Base-by-base conservation (phyloP, 2,329 filamentous ascomycete species). In the Diaporthe australafricana region DNA sequence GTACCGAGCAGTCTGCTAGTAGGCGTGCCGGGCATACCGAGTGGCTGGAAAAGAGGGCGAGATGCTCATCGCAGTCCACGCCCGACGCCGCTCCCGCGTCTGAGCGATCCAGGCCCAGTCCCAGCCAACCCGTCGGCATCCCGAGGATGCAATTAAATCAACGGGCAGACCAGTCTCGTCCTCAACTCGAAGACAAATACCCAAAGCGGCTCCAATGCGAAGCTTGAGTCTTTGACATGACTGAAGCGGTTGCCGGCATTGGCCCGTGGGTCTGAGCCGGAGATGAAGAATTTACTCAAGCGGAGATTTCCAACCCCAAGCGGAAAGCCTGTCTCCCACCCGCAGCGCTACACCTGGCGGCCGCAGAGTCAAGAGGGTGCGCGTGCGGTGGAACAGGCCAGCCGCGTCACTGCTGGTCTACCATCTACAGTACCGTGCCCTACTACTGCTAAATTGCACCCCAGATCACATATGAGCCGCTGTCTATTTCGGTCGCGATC, bases 251-350 rank as follows among this genome's bases (percentile, higher is more conserved):
- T 50, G 60, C 40, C 66, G 66, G 52, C 56, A 27, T 60, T 69
- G 67, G 69, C 50, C 52, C 67, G 56, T 70, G 72, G 69, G 30
- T 55, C 65, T 66, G 50, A 14, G 20, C 72, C 72, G 72, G 72
- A 73, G 65, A 73, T 73, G 72, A 69, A 42, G 56, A 57, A 71
- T 63, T 69, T 47, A 35, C 63, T 47, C 42, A 62, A 47, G 55
- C 65, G 72, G 72, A 72, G 72, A 69, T 73, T 69, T 32, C 63
- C 25, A 62, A 30, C 53, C 57, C 52, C 35, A 72, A 60, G 40
- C 69, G 72, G 70, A 66, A 69, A 52, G 63, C 45, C 30, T 68
- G 56, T 63, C 70, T 48, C 35, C 45, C 57, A 60, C 53, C 67
- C 27, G 42, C 47, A 40, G 53, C 67, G 53, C 68, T 56, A 30